Evolutionary conservation across 768 basidiomycete species (phyloP).

Genomic region (Zangia roseola): DNA sequence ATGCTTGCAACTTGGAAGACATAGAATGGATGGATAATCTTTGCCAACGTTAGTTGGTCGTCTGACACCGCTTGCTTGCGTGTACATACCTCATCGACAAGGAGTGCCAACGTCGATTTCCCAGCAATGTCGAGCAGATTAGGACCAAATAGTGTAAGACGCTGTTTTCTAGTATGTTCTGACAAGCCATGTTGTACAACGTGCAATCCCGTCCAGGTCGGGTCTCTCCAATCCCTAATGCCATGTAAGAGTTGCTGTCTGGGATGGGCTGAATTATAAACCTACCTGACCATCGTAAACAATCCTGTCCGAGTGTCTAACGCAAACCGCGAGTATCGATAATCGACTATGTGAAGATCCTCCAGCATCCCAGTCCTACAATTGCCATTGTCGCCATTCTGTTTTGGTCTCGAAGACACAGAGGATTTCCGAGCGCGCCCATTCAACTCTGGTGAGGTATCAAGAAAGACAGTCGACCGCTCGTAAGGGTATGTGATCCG

Average conservation of each 20-base stretch:
- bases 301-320: conserved; percentile 81
- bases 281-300: conserved; percentile 78
- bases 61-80: background rate
- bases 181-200: conserved; percentile 67
- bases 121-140: conserved; percentile 91
- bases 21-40: conserved; percentile 97
- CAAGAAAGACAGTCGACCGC: conserved; percentile 76
- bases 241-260: conserved; percentile 6
- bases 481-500: conserved; percentile 73
- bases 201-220: conserved; percentile 60
- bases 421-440: conserved; percentile 21
- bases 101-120: conserved; percentile 72
- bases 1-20: conserved; percentile 98
- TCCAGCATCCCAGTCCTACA: conserved; percentile 41
- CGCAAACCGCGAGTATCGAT: conserved; percentile 89
- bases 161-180: conserved; percentile 54
- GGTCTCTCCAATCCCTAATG: conserved; percentile 87
- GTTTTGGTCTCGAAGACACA: conserved; percentile 26
- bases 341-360: conserved; percentile 73
- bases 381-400: conserved; percentile 32
- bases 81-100: conserved; percentile 83
- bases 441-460: conserved; percentile 31
- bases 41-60: conserved; percentile 4
- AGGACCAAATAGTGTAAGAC: conserved; percentile 71
- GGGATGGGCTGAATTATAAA: background rate